phyloP scores from a whole-genome alignment of 2,329 filamentous ascomycete species.

The Cytospora paraplurivora region DNA sequence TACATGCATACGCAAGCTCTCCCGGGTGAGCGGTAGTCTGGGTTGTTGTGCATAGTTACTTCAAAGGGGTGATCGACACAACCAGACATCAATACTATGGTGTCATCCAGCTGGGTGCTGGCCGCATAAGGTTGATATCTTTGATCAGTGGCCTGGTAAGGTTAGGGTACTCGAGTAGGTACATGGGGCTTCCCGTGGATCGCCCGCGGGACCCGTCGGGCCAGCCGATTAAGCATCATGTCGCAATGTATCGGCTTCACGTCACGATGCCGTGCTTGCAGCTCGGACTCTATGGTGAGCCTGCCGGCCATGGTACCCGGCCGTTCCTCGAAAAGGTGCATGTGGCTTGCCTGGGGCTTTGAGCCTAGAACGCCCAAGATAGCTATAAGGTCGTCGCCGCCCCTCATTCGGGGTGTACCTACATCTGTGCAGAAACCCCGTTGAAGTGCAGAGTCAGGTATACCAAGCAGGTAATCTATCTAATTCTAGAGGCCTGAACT shows the following conservation, averaged over 20 bases:
- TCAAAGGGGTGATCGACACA: background rate
- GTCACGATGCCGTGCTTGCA: constrained; percentile 2
- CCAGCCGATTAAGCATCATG: background rate
- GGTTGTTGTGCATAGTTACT: constrained; percentile 1
- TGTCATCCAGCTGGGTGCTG: background rate
- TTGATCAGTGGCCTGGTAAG: background rate
- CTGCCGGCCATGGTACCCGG: background rate
- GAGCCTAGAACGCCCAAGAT: background rate
- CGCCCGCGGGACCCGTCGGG: background rate
- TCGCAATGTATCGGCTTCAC: background rate
- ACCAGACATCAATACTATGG: background rate
- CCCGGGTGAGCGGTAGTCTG: constrained; percentile 16
- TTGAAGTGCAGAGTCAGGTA: background rate
- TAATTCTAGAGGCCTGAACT: too few relatives aligned
- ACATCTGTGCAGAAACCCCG: background rate
- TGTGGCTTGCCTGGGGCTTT: background rate
- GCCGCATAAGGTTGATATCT: background rate
- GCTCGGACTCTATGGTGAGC: constrained; percentile 15
- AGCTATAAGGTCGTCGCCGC: background rate
- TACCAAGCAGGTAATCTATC: too few relatives aligned
- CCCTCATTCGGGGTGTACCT: background rate
- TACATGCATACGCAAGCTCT: constrained; percentile 20
- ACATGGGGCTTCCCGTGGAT: background rate
- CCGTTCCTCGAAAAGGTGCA: too few relatives aligned
- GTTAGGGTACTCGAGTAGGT: background rate